Evolutionary conservation across 176 grass and related monocot species (phyloP).

Genomic region (Oryza australiensis): DNA sequence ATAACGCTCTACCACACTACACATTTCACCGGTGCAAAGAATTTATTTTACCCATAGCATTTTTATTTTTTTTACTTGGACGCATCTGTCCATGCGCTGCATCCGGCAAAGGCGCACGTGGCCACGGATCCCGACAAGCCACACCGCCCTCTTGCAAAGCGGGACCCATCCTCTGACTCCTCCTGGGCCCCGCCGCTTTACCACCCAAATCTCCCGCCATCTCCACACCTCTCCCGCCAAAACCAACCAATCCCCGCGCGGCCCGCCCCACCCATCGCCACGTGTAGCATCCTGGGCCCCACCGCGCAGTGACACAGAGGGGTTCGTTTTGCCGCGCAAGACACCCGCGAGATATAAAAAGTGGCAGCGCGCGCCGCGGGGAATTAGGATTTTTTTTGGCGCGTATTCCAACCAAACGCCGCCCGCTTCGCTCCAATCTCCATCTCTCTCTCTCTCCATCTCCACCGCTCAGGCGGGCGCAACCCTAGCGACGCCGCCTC

Average conservation of each 20-base stretch:
- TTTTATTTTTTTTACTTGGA: neutral
- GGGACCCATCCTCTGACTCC: neutral
- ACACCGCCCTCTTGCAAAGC: neutral
- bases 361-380: neutral
- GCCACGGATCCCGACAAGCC: constrained; percentile 36
- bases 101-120: constrained; percentile 25
- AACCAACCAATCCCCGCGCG: neutral
- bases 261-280: neutral
- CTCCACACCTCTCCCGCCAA: constrained; percentile 46
- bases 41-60: too few species aligned
- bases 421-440: neutral
- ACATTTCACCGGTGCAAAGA: too few species aligned
- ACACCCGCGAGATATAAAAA: neutral
- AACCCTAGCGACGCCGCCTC: constrained; percentile 7
- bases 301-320: neutral
- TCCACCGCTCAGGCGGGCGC: neutral
- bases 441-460: neutral
- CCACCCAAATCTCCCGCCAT: constrained; percentile 54
- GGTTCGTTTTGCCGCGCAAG: constrained; percentile 27
- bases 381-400: constrained; percentile 29
- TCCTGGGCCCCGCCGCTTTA: neutral
- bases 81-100: neutral
- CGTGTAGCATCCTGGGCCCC: neutral
- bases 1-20: too few species aligned
- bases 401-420: constrained; percentile 29